A percentile compares a stretch with the other conserved stretches of the same genome.
Evolutionary conservation across 2,329 filamentous ascomycete genomes (phyloP).

Genomic region (Hypomyces rosellus): DNA sequence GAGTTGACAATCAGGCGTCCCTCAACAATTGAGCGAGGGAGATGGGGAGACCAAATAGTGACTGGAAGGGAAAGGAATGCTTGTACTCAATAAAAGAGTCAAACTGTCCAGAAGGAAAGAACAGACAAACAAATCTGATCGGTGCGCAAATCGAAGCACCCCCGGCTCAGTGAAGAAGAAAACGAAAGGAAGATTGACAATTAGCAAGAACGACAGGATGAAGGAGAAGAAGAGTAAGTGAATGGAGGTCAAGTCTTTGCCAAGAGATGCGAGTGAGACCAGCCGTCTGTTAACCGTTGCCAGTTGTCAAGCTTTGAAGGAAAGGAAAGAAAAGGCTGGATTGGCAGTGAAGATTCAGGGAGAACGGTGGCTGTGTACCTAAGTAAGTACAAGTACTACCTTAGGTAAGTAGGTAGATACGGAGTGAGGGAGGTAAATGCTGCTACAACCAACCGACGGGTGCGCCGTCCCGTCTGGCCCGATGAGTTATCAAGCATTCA

Average conservation of each 20-base stretch:
- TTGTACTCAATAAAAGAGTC: neutral
- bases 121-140: neutral
- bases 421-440: too few relatives aligned
- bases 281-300: neutral
- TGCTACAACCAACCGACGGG: too few relatives aligned
- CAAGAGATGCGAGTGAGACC: neutral
- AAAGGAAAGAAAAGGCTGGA: neutral
- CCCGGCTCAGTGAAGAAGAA: neutral
- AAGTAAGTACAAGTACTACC: too few relatives aligned
- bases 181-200: neutral
- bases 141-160: neutral
- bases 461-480: too few relatives aligned
- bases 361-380: neutral
- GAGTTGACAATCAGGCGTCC: too few relatives aligned
- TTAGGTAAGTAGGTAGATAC: too few relatives aligned
- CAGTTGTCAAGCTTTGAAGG: neutral
- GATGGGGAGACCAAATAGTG: neutral
- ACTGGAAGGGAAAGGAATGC: neutral
- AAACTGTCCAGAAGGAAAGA: neutral
- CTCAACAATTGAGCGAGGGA: too few relatives aligned
- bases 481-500: too few relatives aligned
- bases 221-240: slow-evolving; percentile 1
- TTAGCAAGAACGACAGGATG: neutral
- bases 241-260: slow-evolving; percentile 1
- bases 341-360: neutral